These are phyloP conservation scores for Thielaviopsis populi DNA, from an alignment of 2,329 filamentous ascomycete genomes.

Conservation along the genomic window DNA sequence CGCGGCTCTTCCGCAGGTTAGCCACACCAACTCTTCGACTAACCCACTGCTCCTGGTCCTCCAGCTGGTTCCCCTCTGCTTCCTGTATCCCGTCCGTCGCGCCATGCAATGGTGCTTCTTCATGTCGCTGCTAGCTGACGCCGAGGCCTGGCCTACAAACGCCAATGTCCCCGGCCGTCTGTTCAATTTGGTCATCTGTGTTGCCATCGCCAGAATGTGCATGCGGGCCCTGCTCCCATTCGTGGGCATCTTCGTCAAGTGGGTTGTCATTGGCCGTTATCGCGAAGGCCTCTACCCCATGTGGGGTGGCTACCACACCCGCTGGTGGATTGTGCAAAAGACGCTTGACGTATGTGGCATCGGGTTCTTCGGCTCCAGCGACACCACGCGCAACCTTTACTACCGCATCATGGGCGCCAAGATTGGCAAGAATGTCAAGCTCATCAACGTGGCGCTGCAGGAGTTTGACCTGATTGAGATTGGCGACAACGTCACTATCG, in stretches of 20 bases:
- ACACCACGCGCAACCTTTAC: conserved; percentile 30
- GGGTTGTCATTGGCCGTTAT: conserved; percentile 39
- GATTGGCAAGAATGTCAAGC: conserved; percentile 36
- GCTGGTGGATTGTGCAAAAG: conserved; percentile 45
- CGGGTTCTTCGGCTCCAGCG: conserved; percentile 30
- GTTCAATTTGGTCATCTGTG: conserved; percentile 32
- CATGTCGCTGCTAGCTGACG: conserved; percentile 31
- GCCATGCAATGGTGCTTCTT: conserved; percentile 39
- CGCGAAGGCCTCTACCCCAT: conserved; percentile 41
- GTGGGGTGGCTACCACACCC: conserved; percentile 43
- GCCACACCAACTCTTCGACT: conserved; percentile 33
- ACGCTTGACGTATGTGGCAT: conserved; percentile 33
- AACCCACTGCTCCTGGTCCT: conserved; percentile 33
- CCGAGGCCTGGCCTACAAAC: conserved; percentile 28
- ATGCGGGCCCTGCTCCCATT: conserved; percentile 30
- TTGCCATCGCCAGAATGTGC: conserved; percentile 29
- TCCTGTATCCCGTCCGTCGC: conserved; percentile 37
- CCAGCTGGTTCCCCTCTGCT: conserved; percentile 34
- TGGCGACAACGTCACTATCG: conserved; percentile 33
- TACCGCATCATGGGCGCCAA: conserved; percentile 37
- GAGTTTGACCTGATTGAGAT: conserved; percentile 44
- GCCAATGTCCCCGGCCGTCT: conserved; percentile 30
- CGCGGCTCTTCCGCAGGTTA: conserved; percentile 24
- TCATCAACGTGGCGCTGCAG: conserved; percentile 32
- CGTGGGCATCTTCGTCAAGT: conserved; percentile 37